A percentile compares a stretch with the other conserved stretches of the same genome.
These are phyloP conservation scores for Hemileccinum rubropunctum DNA, from an alignment of 768 basidiomycete genomes.

Conservation along the genomic window DNA sequence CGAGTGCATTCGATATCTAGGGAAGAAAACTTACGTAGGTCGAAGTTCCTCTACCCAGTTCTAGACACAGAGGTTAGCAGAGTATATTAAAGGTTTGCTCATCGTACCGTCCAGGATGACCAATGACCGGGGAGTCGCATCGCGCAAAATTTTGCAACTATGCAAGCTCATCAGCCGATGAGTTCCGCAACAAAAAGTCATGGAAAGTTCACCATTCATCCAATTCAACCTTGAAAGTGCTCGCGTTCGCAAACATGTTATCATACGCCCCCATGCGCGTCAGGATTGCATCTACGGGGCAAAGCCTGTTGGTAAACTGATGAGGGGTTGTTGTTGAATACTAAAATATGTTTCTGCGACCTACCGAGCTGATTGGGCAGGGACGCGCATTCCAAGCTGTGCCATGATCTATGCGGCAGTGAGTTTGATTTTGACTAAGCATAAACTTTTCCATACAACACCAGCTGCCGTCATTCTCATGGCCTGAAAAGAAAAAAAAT, in stretches of 20 bases:
- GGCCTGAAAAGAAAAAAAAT: conserved; percentile 37
- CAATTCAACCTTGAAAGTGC: conserved; percentile 97
- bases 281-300: conserved; percentile 87
- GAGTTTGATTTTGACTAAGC: not conserved
- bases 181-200: not conserved
- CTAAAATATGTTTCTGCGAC: conserved; percentile 10
- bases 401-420: conserved; percentile 68
- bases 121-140: conserved; percentile 90
- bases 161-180: not conserved
- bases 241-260: conserved; percentile 91
- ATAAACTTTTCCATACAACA: conserved; percentile 50
- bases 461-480: conserved; percentile 97
- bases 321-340: not conserved
- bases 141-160: conserved; percentile 89
- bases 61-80: conserved; percentile 39
- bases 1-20: conserved; percentile 10
- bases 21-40: conserved; percentile 62
- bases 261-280: conserved; percentile 99
- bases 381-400: conserved; percentile 93
- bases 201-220: conserved; percentile 77
- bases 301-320: conserved; percentile 48
- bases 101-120: conserved; percentile 89
- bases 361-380: conserved; percentile 76
- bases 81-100: not conserved
- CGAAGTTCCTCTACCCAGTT: conserved; percentile 93